phyloP scores from a whole-genome alignment of 257 asterid species.

The Nicotiana benthamiana region DNA sequence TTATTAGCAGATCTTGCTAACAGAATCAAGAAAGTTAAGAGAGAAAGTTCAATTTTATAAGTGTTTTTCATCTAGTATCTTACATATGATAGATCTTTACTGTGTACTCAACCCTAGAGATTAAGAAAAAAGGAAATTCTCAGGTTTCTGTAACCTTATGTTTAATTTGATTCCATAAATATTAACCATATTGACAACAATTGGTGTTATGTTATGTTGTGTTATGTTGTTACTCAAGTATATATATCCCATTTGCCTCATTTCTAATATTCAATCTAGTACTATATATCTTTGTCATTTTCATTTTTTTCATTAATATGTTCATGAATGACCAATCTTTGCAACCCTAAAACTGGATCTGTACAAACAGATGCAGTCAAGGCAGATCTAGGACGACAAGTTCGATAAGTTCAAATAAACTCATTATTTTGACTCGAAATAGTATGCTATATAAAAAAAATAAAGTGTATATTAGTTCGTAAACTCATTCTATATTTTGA shows the following conservation, averaged over 20 bases:
- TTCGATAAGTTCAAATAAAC: background rate
- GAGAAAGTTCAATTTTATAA: slow-evolving; percentile 1
- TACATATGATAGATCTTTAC: background rate
- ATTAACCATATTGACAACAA: background rate
- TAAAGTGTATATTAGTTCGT: too few relatives aligned
- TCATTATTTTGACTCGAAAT: background rate
- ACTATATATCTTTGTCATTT: too few relatives aligned
- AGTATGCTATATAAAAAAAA: too few relatives aligned
- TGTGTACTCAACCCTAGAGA: background rate
- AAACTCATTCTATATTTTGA: background rate
- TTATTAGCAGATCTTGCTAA: slow-evolving; percentile 37
- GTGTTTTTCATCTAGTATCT: background rate
- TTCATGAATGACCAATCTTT: background rate
- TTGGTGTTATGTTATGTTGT: background rate
- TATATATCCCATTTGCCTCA: background rate
- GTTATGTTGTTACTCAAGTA: background rate
- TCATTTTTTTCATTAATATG: background rate
- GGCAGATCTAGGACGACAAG: background rate
- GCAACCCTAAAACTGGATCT: background rate
- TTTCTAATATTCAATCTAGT: background rate
- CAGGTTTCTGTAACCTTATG: background rate
- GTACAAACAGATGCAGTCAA: too few relatives aligned
- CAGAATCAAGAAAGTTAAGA: slow-evolving; percentile 56
- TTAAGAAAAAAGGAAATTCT: background rate
- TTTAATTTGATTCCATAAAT: background rate